These are phyloP conservation scores for Oryza brachyantha DNA, from an alignment of 176 grass and related monocot genomes.

Conservation along the genomic window DNA sequence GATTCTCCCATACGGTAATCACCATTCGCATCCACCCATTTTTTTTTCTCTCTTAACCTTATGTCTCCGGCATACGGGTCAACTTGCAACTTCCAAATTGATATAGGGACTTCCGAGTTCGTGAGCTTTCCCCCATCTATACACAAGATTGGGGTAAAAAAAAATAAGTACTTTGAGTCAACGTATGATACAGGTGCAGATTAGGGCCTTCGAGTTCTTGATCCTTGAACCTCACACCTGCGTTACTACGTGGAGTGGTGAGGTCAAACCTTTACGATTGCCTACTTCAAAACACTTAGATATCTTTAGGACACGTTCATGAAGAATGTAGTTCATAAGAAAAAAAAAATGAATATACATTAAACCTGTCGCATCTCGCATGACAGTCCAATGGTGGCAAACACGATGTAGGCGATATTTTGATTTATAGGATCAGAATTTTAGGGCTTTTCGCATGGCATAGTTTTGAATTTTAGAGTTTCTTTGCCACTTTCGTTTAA, in stretches of 20 bases:
- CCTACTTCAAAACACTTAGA: background rate
- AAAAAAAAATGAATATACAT: too few species aligned
- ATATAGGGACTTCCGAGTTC: background rate
- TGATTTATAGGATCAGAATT: too few species aligned
- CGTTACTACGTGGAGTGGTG: background rate
- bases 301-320: too few species aligned
- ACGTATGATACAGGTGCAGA: background rate
- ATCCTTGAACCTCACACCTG: background rate
- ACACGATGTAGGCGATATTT: too few species aligned
- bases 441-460: too few species aligned
- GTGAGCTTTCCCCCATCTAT: background rate
- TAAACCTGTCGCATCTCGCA: too few species aligned
- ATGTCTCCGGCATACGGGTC: background rate
- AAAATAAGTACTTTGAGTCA: background rate
- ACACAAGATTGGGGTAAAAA: background rate
- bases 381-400: too few species aligned
- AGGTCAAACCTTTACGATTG: background rate
- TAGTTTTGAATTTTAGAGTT: too few species aligned
- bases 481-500: too few species aligned
- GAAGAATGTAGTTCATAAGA: too few species aligned
- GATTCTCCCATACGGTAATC: background rate
- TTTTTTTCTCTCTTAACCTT: background rate
- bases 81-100: background rate
- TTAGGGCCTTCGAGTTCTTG: background rate
- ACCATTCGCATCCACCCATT: background rate